phyloP scores from a whole-genome alignment of 2,329 filamentous ascomycete species.

The Cadophora sp. region DNA sequence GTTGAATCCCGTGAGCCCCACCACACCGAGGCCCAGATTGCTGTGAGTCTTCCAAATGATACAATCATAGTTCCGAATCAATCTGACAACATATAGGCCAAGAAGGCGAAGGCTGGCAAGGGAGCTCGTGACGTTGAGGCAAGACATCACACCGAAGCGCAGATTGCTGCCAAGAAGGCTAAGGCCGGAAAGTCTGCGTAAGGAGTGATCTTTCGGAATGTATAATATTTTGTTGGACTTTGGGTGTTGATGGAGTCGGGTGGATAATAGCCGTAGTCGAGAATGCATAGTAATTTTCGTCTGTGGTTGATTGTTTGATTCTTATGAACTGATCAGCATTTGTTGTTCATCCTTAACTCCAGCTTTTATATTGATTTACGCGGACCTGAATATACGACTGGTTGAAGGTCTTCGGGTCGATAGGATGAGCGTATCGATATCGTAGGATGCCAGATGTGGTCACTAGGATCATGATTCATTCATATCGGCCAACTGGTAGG shows the following conservation, averaged over 20 bases:
- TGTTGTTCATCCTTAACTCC: too few relatives aligned
- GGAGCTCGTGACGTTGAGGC: neutral
- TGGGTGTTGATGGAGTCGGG: slow-evolving; percentile 13
- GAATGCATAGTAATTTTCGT: slow-evolving; percentile 13
- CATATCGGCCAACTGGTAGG: too few relatives aligned
- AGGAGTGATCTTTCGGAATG: neutral
- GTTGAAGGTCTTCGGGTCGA: too few relatives aligned
- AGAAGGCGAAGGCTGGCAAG: neutral
- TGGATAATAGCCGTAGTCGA: slow-evolving; percentile 7
- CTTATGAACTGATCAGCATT: neutral
- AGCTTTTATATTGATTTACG: too few relatives aligned
- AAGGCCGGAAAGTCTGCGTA: slow-evolving; percentile 22
- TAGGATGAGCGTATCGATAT: too few relatives aligned
- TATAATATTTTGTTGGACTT: slow-evolving; percentile 15
- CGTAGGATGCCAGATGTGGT: too few relatives aligned
- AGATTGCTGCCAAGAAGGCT: slow-evolving; percentile 28
- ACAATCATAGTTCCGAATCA: neutral
- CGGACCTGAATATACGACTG: too few relatives aligned
- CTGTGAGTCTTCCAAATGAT: slow-evolving; percentile 6
- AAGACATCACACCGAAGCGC: neutral
- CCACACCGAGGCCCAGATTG: slow-evolving; percentile 38
- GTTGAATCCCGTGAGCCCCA: slow-evolving; percentile 28
- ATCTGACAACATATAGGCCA: neutral
- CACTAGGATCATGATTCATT: too few relatives aligned
- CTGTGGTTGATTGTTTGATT: neutral